These are phyloP conservation scores for Tremella fuciformis DNA, from an alignment of 768 basidiomycete species.

Conservation along the genomic window DNA sequence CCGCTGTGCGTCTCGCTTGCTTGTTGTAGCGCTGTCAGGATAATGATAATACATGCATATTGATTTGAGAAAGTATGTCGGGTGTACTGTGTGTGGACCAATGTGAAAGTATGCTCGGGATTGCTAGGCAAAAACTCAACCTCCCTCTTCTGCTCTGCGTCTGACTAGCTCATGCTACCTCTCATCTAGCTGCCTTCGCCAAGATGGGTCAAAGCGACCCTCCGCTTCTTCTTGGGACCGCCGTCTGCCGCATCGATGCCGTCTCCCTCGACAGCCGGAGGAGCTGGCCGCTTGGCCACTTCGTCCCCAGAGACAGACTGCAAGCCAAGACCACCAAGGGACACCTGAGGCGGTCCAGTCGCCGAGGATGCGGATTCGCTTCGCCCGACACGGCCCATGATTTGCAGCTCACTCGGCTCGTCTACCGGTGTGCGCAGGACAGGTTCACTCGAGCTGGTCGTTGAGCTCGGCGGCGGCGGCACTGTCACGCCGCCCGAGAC, in stretches of 20 bases:
- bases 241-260: constrained; percentile 7
- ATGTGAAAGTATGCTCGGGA: no score
- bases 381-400: neutral
- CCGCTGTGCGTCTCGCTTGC: no score
- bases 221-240: constrained; percentile 46
- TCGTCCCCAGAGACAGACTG: neutral
- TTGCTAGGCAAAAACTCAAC: no score
- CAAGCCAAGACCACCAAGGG: constrained; percentile 14
- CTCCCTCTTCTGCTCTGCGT: neutral
- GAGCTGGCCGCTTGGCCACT: no score
- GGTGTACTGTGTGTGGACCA: no score
- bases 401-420: constrained; percentile 16
- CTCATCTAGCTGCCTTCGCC: constrained; percentile 8
- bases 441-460: constrained; percentile 27
- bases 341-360: neutral
- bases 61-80: no score
- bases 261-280: neutral
- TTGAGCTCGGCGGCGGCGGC: constrained; percentile 17
- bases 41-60: no score
- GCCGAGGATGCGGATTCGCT: constrained; percentile 4
- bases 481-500: neutral
- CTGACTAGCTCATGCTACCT: neutral
- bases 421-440: constrained; percentile 37
- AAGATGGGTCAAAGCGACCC: constrained; percentile 42
- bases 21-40: no score